Conservation (phyloP, 306 rosid species). For the Ammopiptanthus mongolicus region DNA sequence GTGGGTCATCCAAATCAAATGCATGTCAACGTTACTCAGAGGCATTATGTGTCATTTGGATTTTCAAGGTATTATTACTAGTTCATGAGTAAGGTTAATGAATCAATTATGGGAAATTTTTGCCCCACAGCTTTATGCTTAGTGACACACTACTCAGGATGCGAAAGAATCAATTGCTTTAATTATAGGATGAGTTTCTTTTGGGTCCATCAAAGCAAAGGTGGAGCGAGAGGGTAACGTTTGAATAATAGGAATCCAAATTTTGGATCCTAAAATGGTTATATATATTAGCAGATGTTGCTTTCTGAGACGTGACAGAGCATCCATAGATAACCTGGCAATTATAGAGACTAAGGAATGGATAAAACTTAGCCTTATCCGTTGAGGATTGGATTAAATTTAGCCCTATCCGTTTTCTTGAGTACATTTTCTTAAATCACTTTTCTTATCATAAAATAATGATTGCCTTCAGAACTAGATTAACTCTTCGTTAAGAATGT, state of each 20-base stretch:
- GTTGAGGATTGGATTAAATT: conserved; percentile 1
- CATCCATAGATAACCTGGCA: background rate
- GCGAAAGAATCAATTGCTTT: background rate
- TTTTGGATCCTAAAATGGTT: background rate
- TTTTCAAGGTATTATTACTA: background rate
- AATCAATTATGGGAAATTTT: background rate
- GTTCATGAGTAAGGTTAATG: background rate
- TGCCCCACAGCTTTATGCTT: background rate
- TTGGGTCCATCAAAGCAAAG: background rate
- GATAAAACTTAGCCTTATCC: conserved; percentile 25
- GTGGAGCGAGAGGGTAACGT: background rate
- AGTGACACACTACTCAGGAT: background rate
- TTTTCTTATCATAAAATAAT: conserved; percentile 18
- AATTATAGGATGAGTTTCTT: background rate
- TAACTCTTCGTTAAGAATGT: conserved; percentile 18
- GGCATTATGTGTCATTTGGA: background rate
- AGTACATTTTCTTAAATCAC: conserved; percentile 3
- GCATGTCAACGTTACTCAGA: background rate
- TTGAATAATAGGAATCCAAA: background rate
- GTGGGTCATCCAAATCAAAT: background rate
- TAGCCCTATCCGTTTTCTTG: background rate
- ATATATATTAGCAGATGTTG: background rate
- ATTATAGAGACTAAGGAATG: background rate
- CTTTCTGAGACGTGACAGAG: conserved; percentile 3
- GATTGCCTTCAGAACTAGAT: conserved; percentile 12